Base-by-base conservation (phyloP, 2,329 filamentous ascomycete genomes). In the Ceratocystis lukuohia region DNA sequence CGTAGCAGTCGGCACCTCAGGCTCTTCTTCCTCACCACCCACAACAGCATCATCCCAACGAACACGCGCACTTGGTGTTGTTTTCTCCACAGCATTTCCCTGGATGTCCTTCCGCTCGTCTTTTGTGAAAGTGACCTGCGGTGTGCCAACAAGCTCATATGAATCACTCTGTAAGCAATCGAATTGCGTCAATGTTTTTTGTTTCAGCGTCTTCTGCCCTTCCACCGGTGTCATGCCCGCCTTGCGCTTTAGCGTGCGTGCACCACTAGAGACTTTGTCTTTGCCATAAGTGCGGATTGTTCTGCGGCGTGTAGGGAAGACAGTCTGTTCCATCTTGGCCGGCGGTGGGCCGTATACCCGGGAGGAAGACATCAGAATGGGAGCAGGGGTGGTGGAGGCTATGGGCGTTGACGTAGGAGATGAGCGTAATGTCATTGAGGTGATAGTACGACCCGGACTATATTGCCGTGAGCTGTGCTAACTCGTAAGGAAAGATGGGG, bases 141-240 rank as follows among this genome's bases (percentile, higher is more conserved):
- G 50, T 17, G 44, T 50, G 15, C 44, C 61, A 2, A n/a, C 45
- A 15, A 37, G n/a, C 2, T 46, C 44, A 33, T 61, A 37, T 8
- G 22, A n/a, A 41, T 56, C 30, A 5, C n/a, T 17, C n/a, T 33
- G 22, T 25, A 61, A n/a, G 17, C 45, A 22, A 4, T 37, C 20
- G 45, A 65, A 74, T 69, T 79, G 77, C 4, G 77, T 79, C 25
- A 79, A 69, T 1, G 77, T 79, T 71, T 77, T 75, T 70, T 79
- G 77, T 67, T 72, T 73, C 57, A 77, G 65, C 0, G 69, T 69
- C 28, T 62, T 2, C 3, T 20, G 6, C n/a, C 17, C 61, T 17
- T 22, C 22, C 3, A 44, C 46, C 25, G 30, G 15, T 17, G 66
- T 45, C n/a, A 57, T 50, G 15, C 62, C n/a, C 25, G 15, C 33